Evolutionary conservation across 1,284 basidiomycete genomes (phyloP).

Genomic region (Microbotryomycetes sp.): DNA sequence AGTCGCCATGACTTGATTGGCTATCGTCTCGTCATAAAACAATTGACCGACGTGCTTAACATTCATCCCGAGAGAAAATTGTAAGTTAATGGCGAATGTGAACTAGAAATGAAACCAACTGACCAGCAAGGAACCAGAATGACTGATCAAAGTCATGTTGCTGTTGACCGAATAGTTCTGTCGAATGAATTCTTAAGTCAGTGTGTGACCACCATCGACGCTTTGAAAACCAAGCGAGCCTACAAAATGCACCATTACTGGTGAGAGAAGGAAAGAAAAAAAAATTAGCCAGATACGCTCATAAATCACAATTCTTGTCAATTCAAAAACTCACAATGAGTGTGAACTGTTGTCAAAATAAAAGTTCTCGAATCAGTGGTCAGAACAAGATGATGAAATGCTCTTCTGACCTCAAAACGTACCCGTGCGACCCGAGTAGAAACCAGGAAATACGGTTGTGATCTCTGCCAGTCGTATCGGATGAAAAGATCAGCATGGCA

Average conservation of each 20-base stretch:
- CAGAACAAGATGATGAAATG: too few relatives aligned
- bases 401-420: too few relatives aligned
- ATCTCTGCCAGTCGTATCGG: not conserved
- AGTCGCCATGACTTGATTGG: not conserved
- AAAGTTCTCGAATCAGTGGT: not conserved
- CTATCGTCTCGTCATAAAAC: slow-evolving; percentile 11
- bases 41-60: slow-evolving; percentile 19
- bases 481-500: too few relatives aligned
- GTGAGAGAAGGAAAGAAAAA: too few relatives aligned
- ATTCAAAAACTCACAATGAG: too few relatives aligned
- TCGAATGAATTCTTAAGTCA: not conserved
- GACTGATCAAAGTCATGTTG: not conserved
- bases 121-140: not conserved
- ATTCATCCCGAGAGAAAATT: not conserved
- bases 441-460: not conserved
- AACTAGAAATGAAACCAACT: not conserved
- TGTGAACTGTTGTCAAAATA: not conserved
- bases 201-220: too few relatives aligned
- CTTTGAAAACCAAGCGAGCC: not conserved
- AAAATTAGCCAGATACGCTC: too few relatives aligned
- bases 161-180: not conserved
- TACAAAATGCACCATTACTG: not conserved
- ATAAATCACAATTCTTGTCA: too few relatives aligned
- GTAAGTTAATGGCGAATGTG: not conserved
- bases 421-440: slow-evolving; percentile 11